phyloP scores from a whole-genome alignment of 352 stramenopile genomes.

The Phytophthora podocarpi region DNA sequence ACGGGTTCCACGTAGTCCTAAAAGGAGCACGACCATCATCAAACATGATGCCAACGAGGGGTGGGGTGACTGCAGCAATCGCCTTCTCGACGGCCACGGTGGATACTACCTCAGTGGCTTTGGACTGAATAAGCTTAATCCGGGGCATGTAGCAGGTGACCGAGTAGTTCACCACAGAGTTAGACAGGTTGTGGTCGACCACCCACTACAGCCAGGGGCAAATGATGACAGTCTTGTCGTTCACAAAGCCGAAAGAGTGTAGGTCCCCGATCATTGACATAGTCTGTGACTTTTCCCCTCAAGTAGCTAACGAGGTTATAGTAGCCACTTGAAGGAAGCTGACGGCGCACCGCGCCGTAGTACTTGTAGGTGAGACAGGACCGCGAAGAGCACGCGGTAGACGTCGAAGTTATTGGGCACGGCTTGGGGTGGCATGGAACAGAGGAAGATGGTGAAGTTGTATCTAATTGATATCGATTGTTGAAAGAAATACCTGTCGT shows the following conservation, averaged over 20 bases:
- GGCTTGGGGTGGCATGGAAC: too few species aligned
- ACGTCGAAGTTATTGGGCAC: constrained; percentile 13
- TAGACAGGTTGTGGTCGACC: constrained; percentile 6
- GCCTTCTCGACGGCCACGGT: neutral
- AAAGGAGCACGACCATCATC: neutral
- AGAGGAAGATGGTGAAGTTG: too few species aligned
- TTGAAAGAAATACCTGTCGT: too few species aligned
- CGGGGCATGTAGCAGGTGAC: neutral
- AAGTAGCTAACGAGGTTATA: constrained; percentile 9
- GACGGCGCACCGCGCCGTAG: neutral
- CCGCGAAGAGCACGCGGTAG: neutral
- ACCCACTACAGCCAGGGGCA: neutral
- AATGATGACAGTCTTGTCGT: too few species aligned
- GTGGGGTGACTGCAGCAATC: too few species aligned
- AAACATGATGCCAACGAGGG: too few species aligned
- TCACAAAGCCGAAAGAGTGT: too few species aligned
- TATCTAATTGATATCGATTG: too few species aligned
- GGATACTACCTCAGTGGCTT: constrained; percentile 1
- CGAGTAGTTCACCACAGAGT: constrained; percentile 8
- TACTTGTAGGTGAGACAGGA: neutral
- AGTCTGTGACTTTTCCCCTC: constrained; percentile 1
- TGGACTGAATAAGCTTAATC: neutral
- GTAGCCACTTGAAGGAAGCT: neutral
- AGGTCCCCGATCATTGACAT: too few species aligned
- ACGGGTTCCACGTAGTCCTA: neutral